Percentiles rank a stretch among this genome's conserved stretches.
Conservation (phyloP, 371 early-diverging fungal species). For the Circinella umbellata region DNA sequence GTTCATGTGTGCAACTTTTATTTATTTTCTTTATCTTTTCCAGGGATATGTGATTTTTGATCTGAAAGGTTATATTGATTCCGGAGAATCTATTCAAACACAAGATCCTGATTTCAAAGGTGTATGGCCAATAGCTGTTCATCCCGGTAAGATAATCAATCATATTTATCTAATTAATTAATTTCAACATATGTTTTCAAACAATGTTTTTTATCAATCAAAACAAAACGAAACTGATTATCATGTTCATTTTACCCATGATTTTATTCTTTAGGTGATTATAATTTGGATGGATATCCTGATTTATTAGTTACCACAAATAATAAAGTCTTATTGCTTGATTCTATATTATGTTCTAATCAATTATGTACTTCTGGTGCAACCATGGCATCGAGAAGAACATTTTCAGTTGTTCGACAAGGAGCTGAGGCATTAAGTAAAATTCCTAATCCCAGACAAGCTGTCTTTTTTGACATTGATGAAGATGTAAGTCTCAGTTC, state of each 20-base stretch:
- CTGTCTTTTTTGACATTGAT: slow-evolving; percentile 85
- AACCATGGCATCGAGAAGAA: slow-evolving; percentile 47
- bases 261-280: slow-evolving; percentile 52
- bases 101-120: slow-evolving; percentile 60
- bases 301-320: slow-evolving; percentile 74
- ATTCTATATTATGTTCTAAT: slow-evolving; percentile 62
- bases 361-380: slow-evolving; percentile 50
- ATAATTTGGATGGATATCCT: slow-evolving; percentile 91
- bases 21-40: not conserved
- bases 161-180: not conserved
- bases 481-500: slow-evolving; percentile 71
- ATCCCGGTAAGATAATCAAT: slow-evolving; percentile 30
- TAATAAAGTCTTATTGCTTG: slow-evolving; percentile 56
- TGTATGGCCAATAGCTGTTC: slow-evolving; percentile 58
- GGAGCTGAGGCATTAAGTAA: slow-evolving; percentile 65
- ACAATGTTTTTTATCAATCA: no score
- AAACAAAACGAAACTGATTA: not conserved
- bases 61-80: slow-evolving; percentile 44
- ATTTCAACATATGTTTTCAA: no score
- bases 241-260: not conserved
- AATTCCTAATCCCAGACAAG: slow-evolving; percentile 58
- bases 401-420: slow-evolving; percentile 59
- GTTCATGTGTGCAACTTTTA: not conserved
- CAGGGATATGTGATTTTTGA: slow-evolving; percentile 56
- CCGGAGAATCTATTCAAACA: slow-evolving; percentile 52